Base-by-base conservation (phyloP, 495 filamentous ascomycete species). In the Talaromyces adpressus region DNA sequence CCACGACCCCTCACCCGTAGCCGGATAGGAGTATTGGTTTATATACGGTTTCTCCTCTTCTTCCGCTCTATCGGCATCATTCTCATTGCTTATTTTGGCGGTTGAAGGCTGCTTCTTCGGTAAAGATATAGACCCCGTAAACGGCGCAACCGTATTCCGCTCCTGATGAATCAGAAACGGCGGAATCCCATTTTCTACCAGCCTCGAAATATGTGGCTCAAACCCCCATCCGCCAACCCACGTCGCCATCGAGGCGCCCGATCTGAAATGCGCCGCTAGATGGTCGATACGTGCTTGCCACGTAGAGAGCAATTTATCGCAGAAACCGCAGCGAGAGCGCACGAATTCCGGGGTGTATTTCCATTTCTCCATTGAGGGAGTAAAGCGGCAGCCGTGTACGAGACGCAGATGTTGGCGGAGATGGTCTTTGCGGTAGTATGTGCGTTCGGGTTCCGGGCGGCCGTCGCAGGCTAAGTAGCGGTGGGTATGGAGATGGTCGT, bases 361-460 rank as follows among this genome's bases (percentile, higher is more conserved):
- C 90, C 89, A 92, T 49, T 78, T 78, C 11, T 90, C 85, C 82
- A 91, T 89, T 3, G 76, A 66, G 12, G 77, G 69, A 8, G 79
- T 71, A 61, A 89, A 86, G 61, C 84, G 84, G 61, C 84, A 81
- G 39, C 80, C 75, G 69, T 93, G 90, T 20, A 90, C 83, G 5
- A 91, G 79, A 41, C 87, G 82, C 8, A 93, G 73, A 66, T 93
- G 90, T 67, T 93, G 89, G 14, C 87, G 79, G 6, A 93, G 79
- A 70, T 92, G 90, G 66, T 93, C 90, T 71, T 92, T 93, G 11
- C 89, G 82, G 63, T 88, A 90, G 68, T 91, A 93, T 1, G 87
- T 88, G 6, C 88, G 83, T 41, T 85, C 81, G 59, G 82, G 79
- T 5, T 80, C 63, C 2, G 85, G 79, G 14, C 87, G 79, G 66